Evolutionary conservation across 2,329 filamentous ascomycete species (phyloP).

Genomic region (Chaetomiaceae sp.): DNA sequence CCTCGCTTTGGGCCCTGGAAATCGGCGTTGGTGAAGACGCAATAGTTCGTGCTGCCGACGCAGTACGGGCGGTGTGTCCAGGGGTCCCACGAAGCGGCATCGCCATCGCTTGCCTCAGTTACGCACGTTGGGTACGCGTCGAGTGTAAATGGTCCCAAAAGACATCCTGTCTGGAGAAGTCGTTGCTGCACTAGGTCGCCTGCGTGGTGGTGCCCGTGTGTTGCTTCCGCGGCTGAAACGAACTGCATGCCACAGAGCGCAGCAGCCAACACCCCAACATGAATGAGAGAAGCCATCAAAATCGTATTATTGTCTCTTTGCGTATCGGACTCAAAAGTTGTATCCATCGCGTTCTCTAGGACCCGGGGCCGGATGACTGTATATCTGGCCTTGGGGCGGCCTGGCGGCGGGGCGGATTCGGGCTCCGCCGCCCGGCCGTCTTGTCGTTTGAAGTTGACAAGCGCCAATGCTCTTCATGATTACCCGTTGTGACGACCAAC

Average conservation of each 20-base stretch:
- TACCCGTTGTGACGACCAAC: not conserved
- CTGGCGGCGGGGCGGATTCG: not conserved
- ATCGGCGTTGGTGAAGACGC: constrained; percentile 25
- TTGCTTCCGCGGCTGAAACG: not conserved
- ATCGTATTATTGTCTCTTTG: not conserved
- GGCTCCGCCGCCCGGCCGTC: constrained; percentile 3
- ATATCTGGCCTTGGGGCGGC: constrained; percentile 1
- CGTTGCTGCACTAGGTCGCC: not conserved
- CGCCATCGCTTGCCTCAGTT: not conserved
- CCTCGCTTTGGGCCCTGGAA: constrained; percentile 16
- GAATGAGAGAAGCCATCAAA: not conserved
- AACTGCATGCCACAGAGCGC: not conserved
- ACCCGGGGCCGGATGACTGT: not conserved
- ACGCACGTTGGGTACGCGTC: not conserved
- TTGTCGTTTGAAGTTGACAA: constrained; percentile 7
- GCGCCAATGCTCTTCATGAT: constrained; percentile 6
- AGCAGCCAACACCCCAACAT: not conserved
- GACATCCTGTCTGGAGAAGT: not conserved
- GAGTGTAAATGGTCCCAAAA: constrained; percentile 4
- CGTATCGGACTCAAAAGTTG: not conserved
- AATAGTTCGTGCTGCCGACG: constrained; percentile 22
- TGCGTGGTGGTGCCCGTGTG: not conserved
- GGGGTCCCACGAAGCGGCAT: constrained; percentile 16
- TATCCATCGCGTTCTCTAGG: not conserved
- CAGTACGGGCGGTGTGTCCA: constrained; percentile 30